Evolutionary conservation across 129 eudicot species (phyloP).

Genomic region (Tagetes erecta): DNA sequence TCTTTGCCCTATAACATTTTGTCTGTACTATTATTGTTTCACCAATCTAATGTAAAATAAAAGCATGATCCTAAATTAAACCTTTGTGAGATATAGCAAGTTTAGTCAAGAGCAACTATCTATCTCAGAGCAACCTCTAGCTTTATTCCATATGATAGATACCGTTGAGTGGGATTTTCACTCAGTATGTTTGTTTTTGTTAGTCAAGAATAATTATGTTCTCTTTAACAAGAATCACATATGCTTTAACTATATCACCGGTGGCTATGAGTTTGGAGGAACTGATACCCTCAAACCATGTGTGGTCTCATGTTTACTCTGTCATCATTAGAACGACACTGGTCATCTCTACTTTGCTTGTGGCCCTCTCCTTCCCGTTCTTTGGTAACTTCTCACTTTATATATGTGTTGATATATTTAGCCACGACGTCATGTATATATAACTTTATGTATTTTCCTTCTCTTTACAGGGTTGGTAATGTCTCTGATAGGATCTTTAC

Average conservation of each 20-base stretch:
- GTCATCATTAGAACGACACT: slow-evolving; percentile 74
- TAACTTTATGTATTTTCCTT: not conserved
- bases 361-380: slow-evolving; percentile 70
- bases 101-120: not conserved
- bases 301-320: slow-evolving; percentile 50
- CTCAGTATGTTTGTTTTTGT: too few relatives aligned
- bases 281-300: slow-evolving; percentile 56
- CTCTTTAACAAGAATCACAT: slow-evolving; percentile 60
- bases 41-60: not conserved
- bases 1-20: too few relatives aligned
- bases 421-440: not conserved
- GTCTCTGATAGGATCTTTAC: slow-evolving; percentile 85
- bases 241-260: slow-evolving; percentile 80
- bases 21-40: not conserved
- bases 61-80: slow-evolving; percentile 5
- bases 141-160: too few relatives aligned
- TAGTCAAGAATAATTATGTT: not conserved
- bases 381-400: slow-evolving; percentile 49
- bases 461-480: slow-evolving; percentile 70
- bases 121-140: too few relatives aligned
- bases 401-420: not conserved
- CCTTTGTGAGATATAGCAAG: not conserved
- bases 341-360: slow-evolving; percentile 72
- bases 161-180: too few relatives aligned
- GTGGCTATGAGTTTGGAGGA: slow-evolving; percentile 90